These are phyloP conservation scores for Gossypium sturtianum DNA, from an alignment of 345 rosid genomes.

Conservation along the genomic window DNA sequence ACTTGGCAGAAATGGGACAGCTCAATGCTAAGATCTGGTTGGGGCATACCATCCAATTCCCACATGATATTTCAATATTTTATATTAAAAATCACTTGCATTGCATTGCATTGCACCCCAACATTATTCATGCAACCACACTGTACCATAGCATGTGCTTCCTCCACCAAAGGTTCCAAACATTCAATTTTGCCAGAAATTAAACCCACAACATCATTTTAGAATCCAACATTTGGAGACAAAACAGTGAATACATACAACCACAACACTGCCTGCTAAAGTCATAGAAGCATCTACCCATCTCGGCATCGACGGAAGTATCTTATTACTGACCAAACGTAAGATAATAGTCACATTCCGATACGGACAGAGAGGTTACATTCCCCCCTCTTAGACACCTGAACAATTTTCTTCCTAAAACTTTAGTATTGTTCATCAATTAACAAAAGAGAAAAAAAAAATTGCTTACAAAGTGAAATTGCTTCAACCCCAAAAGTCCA, in stretches of 20 bases:
- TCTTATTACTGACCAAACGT: background rate
- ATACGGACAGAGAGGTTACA: conserved; percentile 3
- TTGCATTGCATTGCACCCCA: background rate
- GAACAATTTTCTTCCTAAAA: conserved; percentile 29
- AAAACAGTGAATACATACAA: background rate
- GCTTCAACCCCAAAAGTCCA: conserved; percentile 23
- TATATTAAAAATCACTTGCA: background rate
- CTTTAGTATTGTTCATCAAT: conserved; percentile 19
- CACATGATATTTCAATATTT: background rate
- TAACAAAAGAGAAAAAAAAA: conserved; percentile 9
- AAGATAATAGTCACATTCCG: conserved; percentile 5
- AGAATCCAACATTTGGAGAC: background rate
- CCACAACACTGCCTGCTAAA: no score
- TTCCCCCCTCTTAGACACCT: conserved; percentile 2
- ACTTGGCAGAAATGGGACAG: background rate
- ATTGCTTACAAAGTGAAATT: conserved; percentile 26
- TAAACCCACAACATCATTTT: background rate
- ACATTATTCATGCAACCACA: background rate
- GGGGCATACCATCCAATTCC: background rate
- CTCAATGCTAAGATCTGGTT: background rate
- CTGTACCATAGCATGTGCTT: background rate
- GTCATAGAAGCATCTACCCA: no score
- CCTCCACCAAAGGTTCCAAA: background rate
- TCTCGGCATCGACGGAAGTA: background rate
- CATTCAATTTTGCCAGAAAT: background rate